Evolutionary conservation across 306 rosid species (phyloP), one percentile per base, ranked within the genome.

Genomic region (Malus sieversii): DNA sequence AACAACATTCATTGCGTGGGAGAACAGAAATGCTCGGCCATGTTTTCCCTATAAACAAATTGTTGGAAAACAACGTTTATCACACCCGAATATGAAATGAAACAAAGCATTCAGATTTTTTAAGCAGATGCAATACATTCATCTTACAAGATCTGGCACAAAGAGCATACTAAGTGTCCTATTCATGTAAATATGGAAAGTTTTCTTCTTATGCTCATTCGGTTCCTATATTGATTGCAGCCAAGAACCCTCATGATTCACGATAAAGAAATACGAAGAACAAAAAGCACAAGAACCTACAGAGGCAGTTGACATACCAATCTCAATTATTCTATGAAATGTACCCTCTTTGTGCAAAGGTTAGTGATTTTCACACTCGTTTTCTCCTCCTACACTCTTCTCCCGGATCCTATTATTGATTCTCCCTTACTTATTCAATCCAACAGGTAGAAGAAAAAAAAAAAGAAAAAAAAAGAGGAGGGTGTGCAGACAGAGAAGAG

Each of bases 1-100:
- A 16, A 81, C 80, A 66, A 95, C 30, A 78, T 92, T 95, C 97
- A 95, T 95, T 4, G 93, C 96, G 62, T 95, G 98, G 75, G 98
- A 90, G 84, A 95, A 95, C 87, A 95, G 93, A 79, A 95, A 95
- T 55, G 98, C 98, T 75, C 97, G 90, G 51, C 98, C 92, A 20
- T 90, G 84, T 89, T 88, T 90, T 78, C 97, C 98, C 97, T 95
- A 74, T n/a, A 74, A 48, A 35, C 45, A 78, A 62, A 65, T 78
- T 72, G 78, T 18, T 40, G 75, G 46, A 51, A 81, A 79, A 84
- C 13, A 81, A 65, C n/a, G 79, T 83, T 83, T 22, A 64, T 20
- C 76, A 75, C 4, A 80, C 72, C 8, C 57, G 16, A 67, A 58
- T 19, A 14, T 30, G 38, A 38, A 23, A 33, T 18, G 29, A 57